Base-by-base conservation (phyloP, 2,329 filamentous ascomycete species). In the Epicoccum sorghinum region DNA sequence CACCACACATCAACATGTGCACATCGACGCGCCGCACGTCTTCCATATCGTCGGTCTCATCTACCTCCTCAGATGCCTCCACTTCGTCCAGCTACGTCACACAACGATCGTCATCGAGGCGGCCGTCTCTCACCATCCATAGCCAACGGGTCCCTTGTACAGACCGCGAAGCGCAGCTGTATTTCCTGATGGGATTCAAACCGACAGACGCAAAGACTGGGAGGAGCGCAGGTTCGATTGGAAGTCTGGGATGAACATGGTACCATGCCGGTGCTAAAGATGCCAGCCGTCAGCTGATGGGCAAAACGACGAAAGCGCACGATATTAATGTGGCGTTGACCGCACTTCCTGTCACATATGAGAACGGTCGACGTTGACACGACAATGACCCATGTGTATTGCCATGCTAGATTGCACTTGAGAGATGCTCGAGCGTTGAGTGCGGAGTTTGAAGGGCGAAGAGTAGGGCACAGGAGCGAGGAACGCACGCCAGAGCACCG, bases 181-280 rank as follows among this genome's bases (percentile, higher is more conserved):
- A 60, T 24, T 69, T 69, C 37, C 41, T 68, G 7, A 58, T 69
- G 56, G 67, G 67, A 13, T 68, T 69, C 32, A 63, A 51, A 51
- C 33, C 35, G 5, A 23, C 12, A 8, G 45, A 54, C 13, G 13
- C 7, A 14, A 12, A 7, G 13, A 24, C 27, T 4, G 33, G 45
- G 7, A 8, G 27, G 27, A 10, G 42, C 5, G 43, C 23, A 13
- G 13, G 44, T 3, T 14, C 38, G 24, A 47, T 47, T 23, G 44
- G 38, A 24, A 29, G 43, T 4, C 13, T 47, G 44, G 44, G 49
- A 0, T 47, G 36, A 36, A 33, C 7, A 12, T 30, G 22, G 23
- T 10, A 18, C 18, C 18, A 18, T 18, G 18, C 18, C 18, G 18
- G 18, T 18, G 18, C 18, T 18, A 18, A 18, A 18, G 18, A 18